A percentile compares a stretch with the other conserved stretches of the same genome.
These are phyloP conservation scores for Parastagonospora nodorum DNA, from an alignment of 2,329 filamentous ascomycete genomes.

Conservation along the genomic window DNA sequence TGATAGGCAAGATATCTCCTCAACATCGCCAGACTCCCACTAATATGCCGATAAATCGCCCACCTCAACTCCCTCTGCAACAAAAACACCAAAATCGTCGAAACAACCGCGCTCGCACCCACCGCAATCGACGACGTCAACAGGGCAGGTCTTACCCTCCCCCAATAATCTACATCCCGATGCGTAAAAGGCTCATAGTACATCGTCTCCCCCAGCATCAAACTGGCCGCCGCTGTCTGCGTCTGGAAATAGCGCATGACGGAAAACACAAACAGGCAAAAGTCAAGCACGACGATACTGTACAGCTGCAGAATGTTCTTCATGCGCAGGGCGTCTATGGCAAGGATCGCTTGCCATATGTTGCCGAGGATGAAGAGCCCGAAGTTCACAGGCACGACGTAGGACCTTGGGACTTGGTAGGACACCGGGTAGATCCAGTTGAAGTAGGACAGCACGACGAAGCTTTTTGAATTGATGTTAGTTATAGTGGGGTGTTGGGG, in stretches of 20 bases:
- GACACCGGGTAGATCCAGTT: slow-evolving; percentile 20
- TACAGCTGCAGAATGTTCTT: slow-evolving; percentile 33
- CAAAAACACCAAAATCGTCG: slow-evolving; percentile 4
- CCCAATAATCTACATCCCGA: slow-evolving; percentile 9
- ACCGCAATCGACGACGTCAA: slow-evolving; percentile 3
- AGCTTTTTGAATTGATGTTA: neutral
- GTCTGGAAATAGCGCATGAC: slow-evolving; percentile 27
- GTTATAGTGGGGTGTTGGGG: neutral
- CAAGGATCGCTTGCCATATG: slow-evolving; percentile 23
- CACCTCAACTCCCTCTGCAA: slow-evolving; percentile 22
- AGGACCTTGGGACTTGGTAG: slow-evolving; percentile 24
- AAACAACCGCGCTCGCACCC: slow-evolving; percentile 7
- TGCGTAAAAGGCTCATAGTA: slow-evolving; percentile 19
- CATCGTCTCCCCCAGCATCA: neutral
- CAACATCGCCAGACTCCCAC: slow-evolving; percentile 12
- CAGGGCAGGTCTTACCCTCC: slow-evolving; percentile 4
- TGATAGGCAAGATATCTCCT: slow-evolving; percentile 19
- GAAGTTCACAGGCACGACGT: slow-evolving; percentile 20
- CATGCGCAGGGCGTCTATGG: slow-evolving; percentile 28
- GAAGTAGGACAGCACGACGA: slow-evolving; percentile 19
- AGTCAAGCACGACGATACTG: slow-evolving; percentile 22
- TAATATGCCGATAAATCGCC: slow-evolving; percentile 24
- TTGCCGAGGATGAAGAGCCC: slow-evolving; percentile 21
- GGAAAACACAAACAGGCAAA: slow-evolving; percentile 19
- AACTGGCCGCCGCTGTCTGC: neutral